Conservation (phyloP, 345 rosid species). For the Draba incana region DNA sequence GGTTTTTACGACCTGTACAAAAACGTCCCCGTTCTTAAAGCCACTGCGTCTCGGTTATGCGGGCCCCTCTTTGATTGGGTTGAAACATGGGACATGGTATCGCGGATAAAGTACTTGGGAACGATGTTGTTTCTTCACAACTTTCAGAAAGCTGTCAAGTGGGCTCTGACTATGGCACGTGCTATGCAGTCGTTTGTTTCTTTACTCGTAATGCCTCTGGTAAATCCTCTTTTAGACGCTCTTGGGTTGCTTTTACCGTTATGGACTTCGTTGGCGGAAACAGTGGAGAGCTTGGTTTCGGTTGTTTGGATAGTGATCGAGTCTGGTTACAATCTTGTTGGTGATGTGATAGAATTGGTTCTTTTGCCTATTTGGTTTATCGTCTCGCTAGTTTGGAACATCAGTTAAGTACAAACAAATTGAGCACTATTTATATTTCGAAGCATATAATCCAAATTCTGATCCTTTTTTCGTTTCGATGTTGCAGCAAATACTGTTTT, state of each 20-base stretch:
- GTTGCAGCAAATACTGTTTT: conserved; percentile 62
- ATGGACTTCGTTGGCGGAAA: conserved; percentile 60
- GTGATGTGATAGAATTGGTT: conserved; percentile 55
- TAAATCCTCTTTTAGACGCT: conserved; percentile 53
- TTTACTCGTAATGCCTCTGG: conserved; percentile 60
- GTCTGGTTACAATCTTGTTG: conserved; percentile 52
- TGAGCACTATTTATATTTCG: not conserved
- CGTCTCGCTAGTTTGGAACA: conserved; percentile 54
- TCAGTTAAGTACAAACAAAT: conserved; percentile 58
- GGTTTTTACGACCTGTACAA: conserved; percentile 97
- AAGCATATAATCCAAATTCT: conserved; percentile 1
- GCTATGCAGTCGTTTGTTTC: conserved; percentile 66
- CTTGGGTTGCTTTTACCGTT: conserved; percentile 60
- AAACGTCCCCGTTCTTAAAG: conserved; percentile 95
- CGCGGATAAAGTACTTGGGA: conserved; percentile 93
- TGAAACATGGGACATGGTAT: conserved; percentile 97
- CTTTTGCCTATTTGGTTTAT: conserved; percentile 63
- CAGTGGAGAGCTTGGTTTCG: conserved; percentile 55
- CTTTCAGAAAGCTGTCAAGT: conserved; percentile 78
- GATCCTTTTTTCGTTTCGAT: conserved; percentile 15
- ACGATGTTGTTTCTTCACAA: conserved; percentile 97
- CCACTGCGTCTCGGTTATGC: conserved; percentile 78
- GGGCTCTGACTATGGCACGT: conserved; percentile 58
- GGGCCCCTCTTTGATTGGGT: conserved; percentile 96
- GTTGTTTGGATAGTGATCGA: conserved; percentile 52